Base-by-base conservation (phyloP, 257 asterid genomes). In the Oldenlandia corymbosa region DNA sequence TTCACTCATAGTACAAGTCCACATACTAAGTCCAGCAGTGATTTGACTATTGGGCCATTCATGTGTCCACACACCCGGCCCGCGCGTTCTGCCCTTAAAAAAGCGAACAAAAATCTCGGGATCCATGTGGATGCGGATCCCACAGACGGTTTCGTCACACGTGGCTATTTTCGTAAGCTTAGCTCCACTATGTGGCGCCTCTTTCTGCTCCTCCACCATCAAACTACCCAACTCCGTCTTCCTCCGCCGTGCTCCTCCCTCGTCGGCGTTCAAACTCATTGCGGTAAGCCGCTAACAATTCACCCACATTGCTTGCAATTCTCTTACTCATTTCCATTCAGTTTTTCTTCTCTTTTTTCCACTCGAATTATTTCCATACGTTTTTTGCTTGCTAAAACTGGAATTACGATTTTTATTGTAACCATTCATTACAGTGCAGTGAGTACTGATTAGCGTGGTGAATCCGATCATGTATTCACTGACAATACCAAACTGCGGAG, bases 391-490 rank as follows among this genome's bases (percentile, higher is more conserved):
- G n/a, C n/a, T n/a, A n/a, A n/a, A n/a, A n/a, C n/a, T n/a, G n/a
- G 5, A 18, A 47, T 58, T 0, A 26, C 49, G 52, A 24, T 34
- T 5, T 7, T 42, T 37, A 31, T 32, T 50, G 26, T 45, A 2
- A 37, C 13, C 16, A 34, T 34, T 34, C 37, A 34, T 34, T 34
- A 34, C 37, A 34, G 37, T 3, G 37, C 37, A 34, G 37, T 7
- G 4, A 34, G 37, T n/a, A n/a, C n/a, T n/a, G n/a, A n/a, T n/a
- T 7, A 34, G 37, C 37, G 5, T 39, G 10, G 43, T 6, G 43
- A 39, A 52, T 28, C 70, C 68, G 49, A 88, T n/a, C n/a, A n/a
- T 85, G 96, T 65, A 70, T 71, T 83, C 87, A 58, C 73, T 84
- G 78, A 83, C 69, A 62, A 56, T 78, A 5, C 49, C 84, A 27